These are phyloP conservation scores for Solanum appendiculatum DNA, from an alignment of 257 asterid genomes.

Conservation along the genomic window DNA sequence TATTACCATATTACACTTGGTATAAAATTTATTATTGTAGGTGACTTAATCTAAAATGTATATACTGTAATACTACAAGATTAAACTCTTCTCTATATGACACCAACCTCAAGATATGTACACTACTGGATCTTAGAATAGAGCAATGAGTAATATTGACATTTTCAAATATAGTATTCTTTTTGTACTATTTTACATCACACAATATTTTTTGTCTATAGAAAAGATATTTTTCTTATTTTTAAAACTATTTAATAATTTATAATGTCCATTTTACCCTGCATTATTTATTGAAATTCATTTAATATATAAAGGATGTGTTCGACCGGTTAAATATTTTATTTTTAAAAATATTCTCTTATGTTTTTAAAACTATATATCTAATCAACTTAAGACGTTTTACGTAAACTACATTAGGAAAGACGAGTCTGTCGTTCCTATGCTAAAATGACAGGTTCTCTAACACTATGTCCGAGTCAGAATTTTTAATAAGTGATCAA, in stretches of 20 bases:
- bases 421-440: no score
- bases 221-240: background rate
- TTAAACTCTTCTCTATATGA: background rate
- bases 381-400: no score
- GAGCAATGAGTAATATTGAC: background rate
- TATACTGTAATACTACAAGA: background rate
- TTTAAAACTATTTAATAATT: background rate
- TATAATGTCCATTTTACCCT: background rate
- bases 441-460: background rate
- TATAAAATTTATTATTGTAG: background rate
- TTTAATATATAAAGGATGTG: background rate
- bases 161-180: background rate
- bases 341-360: no score
- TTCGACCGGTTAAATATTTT: no score
- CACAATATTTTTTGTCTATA: background rate
- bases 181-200: background rate
- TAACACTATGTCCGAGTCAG: background rate
- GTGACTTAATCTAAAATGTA: background rate
- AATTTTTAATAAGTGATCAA: no score
- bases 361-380: no score
- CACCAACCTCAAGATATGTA: background rate
- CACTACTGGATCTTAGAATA: background rate
- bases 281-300: background rate
- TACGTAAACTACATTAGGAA: no score
- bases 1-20: background rate